A percentile compares a stretch with the other conserved stretches of the same genome.
These are phyloP conservation scores for Sanghuangporus weigelae DNA, from an alignment of 1,284 basidiomycete genomes.

Conservation along the genomic window DNA sequence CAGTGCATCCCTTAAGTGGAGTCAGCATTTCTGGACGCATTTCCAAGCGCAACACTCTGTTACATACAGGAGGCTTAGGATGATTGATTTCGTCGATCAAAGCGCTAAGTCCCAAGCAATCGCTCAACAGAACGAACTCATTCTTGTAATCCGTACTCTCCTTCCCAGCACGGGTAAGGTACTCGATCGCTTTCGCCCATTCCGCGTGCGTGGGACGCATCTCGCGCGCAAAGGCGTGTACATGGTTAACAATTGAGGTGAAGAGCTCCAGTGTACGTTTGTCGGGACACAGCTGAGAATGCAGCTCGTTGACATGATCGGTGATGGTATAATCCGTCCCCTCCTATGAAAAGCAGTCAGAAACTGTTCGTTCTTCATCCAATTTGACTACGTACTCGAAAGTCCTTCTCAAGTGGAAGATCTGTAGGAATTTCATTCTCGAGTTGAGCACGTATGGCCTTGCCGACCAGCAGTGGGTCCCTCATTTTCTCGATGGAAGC, in stretches of 20 bases:
- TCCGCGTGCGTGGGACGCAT: constrained; percentile 34
- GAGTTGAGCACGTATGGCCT: constrained; percentile 33
- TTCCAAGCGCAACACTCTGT: neutral
- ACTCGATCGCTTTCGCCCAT: constrained; percentile 32
- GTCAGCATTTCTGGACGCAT: neutral
- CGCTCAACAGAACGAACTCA: constrained; percentile 40
- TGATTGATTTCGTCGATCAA: constrained; percentile 36
- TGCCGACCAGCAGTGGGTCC: constrained; percentile 33
- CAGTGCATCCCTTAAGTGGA: constrained; percentile 30
- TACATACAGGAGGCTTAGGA: constrained; percentile 30
- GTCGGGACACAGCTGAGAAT: constrained; percentile 29
- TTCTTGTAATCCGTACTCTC: constrained; percentile 36
- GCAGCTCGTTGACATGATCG: constrained; percentile 28
- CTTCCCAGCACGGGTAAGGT: constrained; percentile 33
- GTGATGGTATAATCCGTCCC: constrained; percentile 15
- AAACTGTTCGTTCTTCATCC: neutral
- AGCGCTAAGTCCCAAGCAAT: constrained; percentile 36
- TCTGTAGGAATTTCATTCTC: constrained; percentile 32
- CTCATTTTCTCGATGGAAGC: constrained; percentile 26
- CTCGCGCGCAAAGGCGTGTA: constrained; percentile 37
- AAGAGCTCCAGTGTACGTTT: constrained; percentile 33
- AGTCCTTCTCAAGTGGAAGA: constrained; percentile 33
- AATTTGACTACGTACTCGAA: constrained; percentile 23
- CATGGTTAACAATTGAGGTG: constrained; percentile 32
- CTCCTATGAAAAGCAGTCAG: neutral